Conservation (phyloP, 2,329 filamentous ascomycete species). For the Monosporascus sp. region DNA sequence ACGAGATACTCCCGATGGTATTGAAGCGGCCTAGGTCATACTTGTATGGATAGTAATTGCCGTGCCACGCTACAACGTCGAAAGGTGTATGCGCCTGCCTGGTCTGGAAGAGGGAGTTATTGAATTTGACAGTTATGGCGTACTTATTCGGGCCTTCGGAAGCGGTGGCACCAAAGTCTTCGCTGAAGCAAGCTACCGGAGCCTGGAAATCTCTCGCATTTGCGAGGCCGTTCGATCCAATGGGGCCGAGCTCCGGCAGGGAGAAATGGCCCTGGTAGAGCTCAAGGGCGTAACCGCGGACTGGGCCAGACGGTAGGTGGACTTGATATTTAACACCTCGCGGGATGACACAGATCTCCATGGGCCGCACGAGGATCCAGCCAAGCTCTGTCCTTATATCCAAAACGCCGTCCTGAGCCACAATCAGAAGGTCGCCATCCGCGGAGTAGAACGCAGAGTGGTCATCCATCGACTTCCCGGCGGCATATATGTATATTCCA, state of each 20-base stretch:
- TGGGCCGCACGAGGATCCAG: constrained; percentile 57
- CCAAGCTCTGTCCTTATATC: constrained; percentile 65
- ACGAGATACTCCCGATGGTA: constrained; percentile 60
- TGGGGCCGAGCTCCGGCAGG: constrained; percentile 57
- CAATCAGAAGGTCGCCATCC: constrained; percentile 64
- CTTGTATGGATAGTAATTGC: constrained; percentile 65
- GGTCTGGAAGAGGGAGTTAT: constrained; percentile 55
- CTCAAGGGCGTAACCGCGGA: constrained; percentile 61
- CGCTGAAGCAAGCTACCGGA: constrained; percentile 55
- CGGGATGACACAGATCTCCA: constrained; percentile 63
- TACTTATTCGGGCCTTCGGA: constrained; percentile 27
- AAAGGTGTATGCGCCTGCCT: constrained; percentile 61
- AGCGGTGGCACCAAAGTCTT: constrained; percentile 36
- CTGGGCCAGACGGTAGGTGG: constrained; percentile 36
- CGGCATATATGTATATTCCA: constrained; percentile 67
- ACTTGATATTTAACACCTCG: constrained; percentile 61
- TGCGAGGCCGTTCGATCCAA: constrained; percentile 57
- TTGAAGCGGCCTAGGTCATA: constrained; percentile 66
- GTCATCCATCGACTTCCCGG: constrained; percentile 64
- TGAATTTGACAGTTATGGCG: constrained; percentile 54
- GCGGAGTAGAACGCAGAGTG: constrained; percentile 71
- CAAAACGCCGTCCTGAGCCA: constrained; percentile 59
- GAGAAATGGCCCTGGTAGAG: constrained; percentile 57
- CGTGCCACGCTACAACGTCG: constrained; percentile 67
- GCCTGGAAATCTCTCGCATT: constrained; percentile 61